Percentiles rank a stretch among this genome's conserved stretches.
phyloP scores from a whole-genome alignment of 2,329 filamentous ascomycete genomes.

The Harringtonia aguacate region DNA sequence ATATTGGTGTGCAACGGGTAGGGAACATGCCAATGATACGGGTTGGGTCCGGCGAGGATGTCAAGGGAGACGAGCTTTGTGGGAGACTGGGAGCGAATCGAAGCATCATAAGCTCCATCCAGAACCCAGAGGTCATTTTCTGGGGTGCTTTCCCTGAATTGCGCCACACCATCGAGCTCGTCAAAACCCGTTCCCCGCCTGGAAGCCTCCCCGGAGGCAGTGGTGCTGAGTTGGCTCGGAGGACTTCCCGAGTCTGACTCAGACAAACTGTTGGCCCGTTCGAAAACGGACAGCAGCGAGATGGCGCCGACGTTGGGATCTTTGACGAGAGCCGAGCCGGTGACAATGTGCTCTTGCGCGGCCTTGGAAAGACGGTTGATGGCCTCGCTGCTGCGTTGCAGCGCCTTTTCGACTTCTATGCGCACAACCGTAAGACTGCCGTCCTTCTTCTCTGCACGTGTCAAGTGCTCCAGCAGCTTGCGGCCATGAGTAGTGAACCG shows the following conservation, averaged over 20 bases:
- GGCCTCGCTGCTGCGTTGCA: conserved; percentile 22
- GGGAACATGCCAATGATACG: conserved; percentile 26
- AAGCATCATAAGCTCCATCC: neutral
- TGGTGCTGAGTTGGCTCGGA: conserved; percentile 20
- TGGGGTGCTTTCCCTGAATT: too few species aligned
- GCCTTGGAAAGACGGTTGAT: conserved; percentile 32
- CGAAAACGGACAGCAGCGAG: conserved; percentile 35
- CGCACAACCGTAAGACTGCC: conserved; percentile 5
- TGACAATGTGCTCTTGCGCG: conserved; percentile 25
- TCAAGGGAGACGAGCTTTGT: neutral
- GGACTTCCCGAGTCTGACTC: conserved; percentile 34
- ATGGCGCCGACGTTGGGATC: conserved; percentile 13
- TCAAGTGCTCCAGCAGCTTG: conserved; percentile 31
- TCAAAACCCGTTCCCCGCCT: too few species aligned
- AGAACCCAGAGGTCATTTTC: too few species aligned
- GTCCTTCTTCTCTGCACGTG: conserved; percentile 23
- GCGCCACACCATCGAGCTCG: too few species aligned
- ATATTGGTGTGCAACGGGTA: conserved; percentile 9
- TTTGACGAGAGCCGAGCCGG: conserved; percentile 14
- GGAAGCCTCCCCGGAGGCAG: neutral
- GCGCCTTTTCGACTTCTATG: neutral
- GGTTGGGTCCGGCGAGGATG: conserved; percentile 12
- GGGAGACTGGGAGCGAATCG: neutral
- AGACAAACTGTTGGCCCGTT: conserved; percentile 36
- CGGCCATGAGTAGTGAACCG: conserved; percentile 40